Evolutionary conservation across 2,329 filamentous ascomycete genomes (phyloP), one percentile per base, ranked within the genome.

Genomic region (Apiospora arundinis): DNA sequence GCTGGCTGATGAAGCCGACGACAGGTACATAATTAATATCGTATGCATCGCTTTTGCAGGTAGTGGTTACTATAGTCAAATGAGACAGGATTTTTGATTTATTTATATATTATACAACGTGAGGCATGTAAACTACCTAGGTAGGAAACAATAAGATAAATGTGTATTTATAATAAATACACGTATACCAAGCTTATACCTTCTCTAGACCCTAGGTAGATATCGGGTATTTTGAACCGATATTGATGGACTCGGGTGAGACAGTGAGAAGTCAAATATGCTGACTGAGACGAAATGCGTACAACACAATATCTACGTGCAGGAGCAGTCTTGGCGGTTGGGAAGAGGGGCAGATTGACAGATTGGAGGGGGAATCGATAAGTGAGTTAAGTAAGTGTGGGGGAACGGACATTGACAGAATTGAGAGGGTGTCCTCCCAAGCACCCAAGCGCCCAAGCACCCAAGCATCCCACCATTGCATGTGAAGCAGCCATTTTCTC

Each of bases 1-100:
- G 56, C 56, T 40, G 32, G 56, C 56, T 21, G 56, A 40, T 63
- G 56, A 63, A 32, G 56, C 56, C 56, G 32, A n/a, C n/a, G 32
- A 9, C 32, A 63, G n/a, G 32, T 63, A 63, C 56, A n/a, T n/a
- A 63, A 63, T 18, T 40, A 14, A 63, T n/a, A 45, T 45, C 11
- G 16, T 45, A 18, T n/a, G 56, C 56, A 63, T 63, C n/a, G 32
- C n/a, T 63, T 63, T 40, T 28, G 9, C 32, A 32, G n/a, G 42
- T 12, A 45, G 52, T 40, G 40, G 56, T 14, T 21, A 63, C 32
- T 16, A 16, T 60, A 63, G 56, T 63, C 21, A 40, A 32, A 63
- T n/a, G 32, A 40, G 11, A n/a, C 37, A 9, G 11, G 32, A 6
- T 32, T 32, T 32, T 32, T n/a, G n/a, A 32, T 32, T 21, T 40